Evolutionary conservation across 306 rosid species (phyloP), one percentile per base, ranked within the genome.

Genomic region (Hippophae gyantsensis): DNA sequence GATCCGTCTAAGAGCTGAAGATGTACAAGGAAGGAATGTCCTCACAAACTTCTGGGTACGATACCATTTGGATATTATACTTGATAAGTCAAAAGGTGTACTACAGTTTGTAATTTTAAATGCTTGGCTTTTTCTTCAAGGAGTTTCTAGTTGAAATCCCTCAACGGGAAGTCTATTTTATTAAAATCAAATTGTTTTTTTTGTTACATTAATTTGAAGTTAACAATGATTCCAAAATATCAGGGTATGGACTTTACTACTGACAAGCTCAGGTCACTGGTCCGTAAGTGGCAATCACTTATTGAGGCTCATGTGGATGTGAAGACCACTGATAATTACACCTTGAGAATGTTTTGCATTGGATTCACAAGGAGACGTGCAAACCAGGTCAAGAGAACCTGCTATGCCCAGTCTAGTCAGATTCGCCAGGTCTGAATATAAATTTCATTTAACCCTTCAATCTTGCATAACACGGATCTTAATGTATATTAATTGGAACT

Each of bases 231-330:
- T 18, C 9, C 2, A 54, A 12, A 45, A 12, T 62, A 41, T 7
- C 64, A 87, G 98, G 98, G 98, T 23, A 87, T 87, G 96, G 73
- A 80, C 58, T 88, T 92, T 53, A 85, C 95, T 0, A 92, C 95
- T 1, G 98, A 92, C 83, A 92, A 85, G 72, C 65, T 92, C 76
- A 79, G 98, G 69, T 92, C 98, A 6, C 71, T 92, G 80, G 96
- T 92, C 10, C 69, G 90, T 8, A 92, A 81, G 48, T 92, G 95
- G 95, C 96, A 92, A 75, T 79, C 96, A 0, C 72, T 92, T 44
- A 92, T 92, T 43, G 98, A 92, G 73, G 93, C 98, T 23, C 96
- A 87, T 47, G 93, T 82, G 6, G 98, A 92, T 66, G 96, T 92
- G 56, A 92, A 92, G 79, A 87, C 98, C 27, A 85, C 96, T 0